Evolutionary conservation across 148 eudicot genomes (phyloP).

Genomic region (Arbutus unedo): DNA sequence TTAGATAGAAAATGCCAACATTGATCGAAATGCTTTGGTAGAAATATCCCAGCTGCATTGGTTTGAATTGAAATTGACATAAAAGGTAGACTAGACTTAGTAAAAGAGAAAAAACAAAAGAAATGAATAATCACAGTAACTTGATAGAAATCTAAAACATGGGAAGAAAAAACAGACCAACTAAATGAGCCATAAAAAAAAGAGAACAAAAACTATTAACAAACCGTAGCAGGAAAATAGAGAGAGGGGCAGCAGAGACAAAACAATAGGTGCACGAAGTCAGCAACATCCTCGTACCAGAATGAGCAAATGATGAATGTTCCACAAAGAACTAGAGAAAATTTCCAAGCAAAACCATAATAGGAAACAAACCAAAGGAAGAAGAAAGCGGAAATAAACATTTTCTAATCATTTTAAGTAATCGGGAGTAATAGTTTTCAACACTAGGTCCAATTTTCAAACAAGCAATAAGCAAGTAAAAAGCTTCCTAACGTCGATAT

Average conservation of each 20-base stretch:
- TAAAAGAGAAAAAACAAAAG: not conserved
- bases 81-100: not conserved
- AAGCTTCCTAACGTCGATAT: not conserved
- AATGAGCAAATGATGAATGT: not conserved
- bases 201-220: not conserved
- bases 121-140: not conserved
- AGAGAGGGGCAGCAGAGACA: not conserved
- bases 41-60: not conserved
- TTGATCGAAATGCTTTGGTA: not conserved
- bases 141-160: not conserved
- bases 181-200: not conserved
- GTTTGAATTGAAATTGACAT: not conserved
- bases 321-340: not conserved
- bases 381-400: not conserved
- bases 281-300: not conserved
- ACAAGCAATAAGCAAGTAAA: constrained; percentile 9
- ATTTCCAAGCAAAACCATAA: not conserved
- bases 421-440: not conserved
- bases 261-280: not conserved
- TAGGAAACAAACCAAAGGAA: not conserved
- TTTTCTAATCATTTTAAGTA: not conserved
- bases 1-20: not conserved
- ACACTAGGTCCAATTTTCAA: not conserved
- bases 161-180: not conserved
- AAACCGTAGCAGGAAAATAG: not conserved